Percentiles rank a stretch among this genome's conserved stretches.
Conservation (phyloP, 768 basidiomycete species). For the Naganishia randhawae region DNA sequence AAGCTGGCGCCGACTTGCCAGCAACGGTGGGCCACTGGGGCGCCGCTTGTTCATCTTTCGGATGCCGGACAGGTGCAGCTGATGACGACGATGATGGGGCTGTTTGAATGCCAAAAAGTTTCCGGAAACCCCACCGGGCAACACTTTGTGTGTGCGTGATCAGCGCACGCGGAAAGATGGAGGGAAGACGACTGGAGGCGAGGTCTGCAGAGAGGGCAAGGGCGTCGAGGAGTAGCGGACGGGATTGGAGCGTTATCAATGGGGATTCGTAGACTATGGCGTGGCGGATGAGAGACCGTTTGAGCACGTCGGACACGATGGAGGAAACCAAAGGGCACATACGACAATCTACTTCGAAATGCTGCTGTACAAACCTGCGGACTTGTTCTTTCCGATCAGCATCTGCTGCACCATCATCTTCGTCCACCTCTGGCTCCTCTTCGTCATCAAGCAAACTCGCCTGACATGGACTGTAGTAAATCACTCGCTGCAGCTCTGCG, state of each 20-base stretch:
- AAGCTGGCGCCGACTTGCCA: background rate
- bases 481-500: constrained; percentile 26
- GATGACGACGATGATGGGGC: background rate
- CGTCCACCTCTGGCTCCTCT: constrained; percentile 2
- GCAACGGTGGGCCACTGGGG: no score
- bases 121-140: background rate
- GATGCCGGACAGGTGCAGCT: background rate
- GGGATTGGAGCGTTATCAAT: constrained; percentile 20
- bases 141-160: constrained; percentile 3
- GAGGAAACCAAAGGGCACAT: background rate
- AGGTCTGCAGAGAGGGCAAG: constrained; percentile 19
- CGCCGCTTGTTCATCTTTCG: background rate
- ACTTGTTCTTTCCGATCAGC: background rate
- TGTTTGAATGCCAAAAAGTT: background rate
- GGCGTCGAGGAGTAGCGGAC: constrained; percentile 19
- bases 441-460: constrained; percentile 6
- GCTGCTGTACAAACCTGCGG: constrained; percentile 7
- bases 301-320: background rate
- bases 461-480: constrained; percentile 13
- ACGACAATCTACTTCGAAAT: constrained; percentile 30
- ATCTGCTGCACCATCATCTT: background rate
- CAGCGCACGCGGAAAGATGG: constrained; percentile 13
- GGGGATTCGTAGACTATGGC: constrained; percentile 32
- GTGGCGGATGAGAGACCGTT: background rate
- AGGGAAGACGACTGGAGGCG: constrained; percentile 15